A percentile compares a stretch with the other conserved stretches of the same genome.
Evolutionary conservation across 306 rosid species (phyloP).

Genomic region (Ceratonia siliqua): DNA sequence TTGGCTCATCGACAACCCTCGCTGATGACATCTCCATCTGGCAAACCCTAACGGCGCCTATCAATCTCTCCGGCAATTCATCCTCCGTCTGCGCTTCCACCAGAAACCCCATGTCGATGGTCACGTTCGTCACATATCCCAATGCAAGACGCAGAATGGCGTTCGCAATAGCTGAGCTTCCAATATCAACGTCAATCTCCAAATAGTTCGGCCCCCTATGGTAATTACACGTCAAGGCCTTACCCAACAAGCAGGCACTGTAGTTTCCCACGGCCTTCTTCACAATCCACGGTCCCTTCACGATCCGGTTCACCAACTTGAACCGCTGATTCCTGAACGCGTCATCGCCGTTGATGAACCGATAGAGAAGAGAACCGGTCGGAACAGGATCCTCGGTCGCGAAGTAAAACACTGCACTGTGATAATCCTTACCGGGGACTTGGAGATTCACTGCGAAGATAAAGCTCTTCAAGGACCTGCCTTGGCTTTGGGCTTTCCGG

Average conservation of each 20-base stretch:
- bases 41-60: conserved; percentile 82
- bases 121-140: conserved; percentile 70
- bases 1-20: conserved; percentile 45
- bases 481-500: conserved; percentile 52
- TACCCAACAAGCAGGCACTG: conserved; percentile 80
- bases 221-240: conserved; percentile 76
- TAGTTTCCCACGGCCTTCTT: conserved; percentile 81
- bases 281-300: conserved; percentile 90
- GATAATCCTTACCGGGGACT: conserved; percentile 82
- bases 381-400: conserved; percentile 69
- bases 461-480: conserved; percentile 65
- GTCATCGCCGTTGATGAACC: conserved; percentile 79
- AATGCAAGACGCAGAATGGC: conserved; percentile 81
- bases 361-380: conserved; percentile 60
- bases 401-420: conserved; percentile 86
- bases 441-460: conserved; percentile 82
- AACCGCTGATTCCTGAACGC: conserved; percentile 80
- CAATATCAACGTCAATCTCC: conserved; percentile 85
- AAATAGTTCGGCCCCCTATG: conserved; percentile 69
- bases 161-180: conserved; percentile 77
- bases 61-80: conserved; percentile 77
- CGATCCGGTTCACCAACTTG: conserved; percentile 87
- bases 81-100: conserved; percentile 84
- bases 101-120: conserved; percentile 81
- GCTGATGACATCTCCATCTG: conserved; percentile 85